Conservation (phyloP, 345 rosid species). For the Hypericum androsaemum region DNA sequence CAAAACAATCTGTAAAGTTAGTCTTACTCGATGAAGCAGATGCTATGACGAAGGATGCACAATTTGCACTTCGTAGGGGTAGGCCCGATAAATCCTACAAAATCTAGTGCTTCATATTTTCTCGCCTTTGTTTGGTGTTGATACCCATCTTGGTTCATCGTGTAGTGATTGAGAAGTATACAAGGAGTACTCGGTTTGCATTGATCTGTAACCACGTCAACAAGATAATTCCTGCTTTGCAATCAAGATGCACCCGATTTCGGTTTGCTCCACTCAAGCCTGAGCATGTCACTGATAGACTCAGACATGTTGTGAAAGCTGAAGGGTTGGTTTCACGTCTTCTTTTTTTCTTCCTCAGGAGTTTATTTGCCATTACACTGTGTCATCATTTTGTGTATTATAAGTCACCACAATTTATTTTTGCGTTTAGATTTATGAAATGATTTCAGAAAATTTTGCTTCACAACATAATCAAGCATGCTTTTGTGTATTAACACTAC, state of each 20-base stretch:
- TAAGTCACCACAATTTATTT: too few relatives aligned
- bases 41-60: slow-evolving; percentile 99
- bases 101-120: too few relatives aligned
- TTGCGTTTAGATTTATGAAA: too few relatives aligned
- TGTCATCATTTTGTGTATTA: too few relatives aligned
- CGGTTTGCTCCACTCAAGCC: slow-evolving; percentile 92
- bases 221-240: slow-evolving; percentile 95
- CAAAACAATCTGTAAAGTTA: slow-evolving; percentile 69
- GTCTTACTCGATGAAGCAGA: slow-evolving; percentile 91
- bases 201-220: slow-evolving; percentile 92
- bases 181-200: slow-evolving; percentile 87
- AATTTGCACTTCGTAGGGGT: slow-evolving; percentile 97
- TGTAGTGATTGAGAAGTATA: slow-evolving; percentile 91
- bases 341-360: background rate
- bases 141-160: slow-evolving; percentile 11
- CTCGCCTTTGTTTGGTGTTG: slow-evolving; percentile 4
- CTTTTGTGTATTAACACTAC: too few relatives aligned
- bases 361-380: background rate
- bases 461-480: too few relatives aligned
- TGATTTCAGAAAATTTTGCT: too few relatives aligned
- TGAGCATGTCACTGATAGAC: slow-evolving; percentile 60
- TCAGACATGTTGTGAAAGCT: slow-evolving; percentile 64
- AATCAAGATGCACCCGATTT: slow-evolving; percentile 94
- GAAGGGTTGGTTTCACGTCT: slow-evolving; percentile 49
- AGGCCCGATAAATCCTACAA: background rate